Conservation (phyloP, 1,284 basidiomycete species). For the Kalmanozyma brasiliensis region DNA sequence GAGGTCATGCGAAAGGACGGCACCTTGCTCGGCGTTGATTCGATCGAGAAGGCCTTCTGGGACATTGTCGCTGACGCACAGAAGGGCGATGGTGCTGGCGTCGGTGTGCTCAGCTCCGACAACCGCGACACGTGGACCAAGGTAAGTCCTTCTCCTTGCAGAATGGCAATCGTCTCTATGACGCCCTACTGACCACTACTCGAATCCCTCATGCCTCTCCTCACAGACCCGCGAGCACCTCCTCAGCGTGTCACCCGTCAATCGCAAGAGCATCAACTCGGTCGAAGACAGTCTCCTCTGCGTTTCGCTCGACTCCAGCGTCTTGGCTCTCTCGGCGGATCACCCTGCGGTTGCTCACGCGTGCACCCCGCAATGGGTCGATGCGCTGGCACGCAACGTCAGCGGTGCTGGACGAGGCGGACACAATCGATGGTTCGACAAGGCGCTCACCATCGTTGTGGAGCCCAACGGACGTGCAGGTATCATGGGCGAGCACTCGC, state of each 20-base stretch:
- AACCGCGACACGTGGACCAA: slow-evolving; percentile 84
- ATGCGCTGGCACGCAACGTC: slow-evolving; percentile 82
- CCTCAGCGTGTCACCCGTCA: slow-evolving; percentile 76
- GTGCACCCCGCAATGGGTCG: slow-evolving; percentile 76
- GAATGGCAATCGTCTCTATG: neutral
- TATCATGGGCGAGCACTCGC: slow-evolving; percentile 90
- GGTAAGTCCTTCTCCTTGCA: slow-evolving; percentile 70
- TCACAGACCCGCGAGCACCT: slow-evolving; percentile 79
- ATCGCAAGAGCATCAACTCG: slow-evolving; percentile 74
- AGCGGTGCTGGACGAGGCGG: slow-evolving; percentile 77
- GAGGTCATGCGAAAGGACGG: slow-evolving; percentile 71
- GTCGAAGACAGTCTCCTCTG: slow-evolving; percentile 82
- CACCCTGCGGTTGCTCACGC: slow-evolving; percentile 66
- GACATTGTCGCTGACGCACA: slow-evolving; percentile 79
- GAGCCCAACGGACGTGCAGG: slow-evolving; percentile 87
- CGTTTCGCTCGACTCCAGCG: slow-evolving; percentile 73
- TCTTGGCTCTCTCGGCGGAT: slow-evolving; percentile 67
- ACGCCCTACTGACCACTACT: neutral
- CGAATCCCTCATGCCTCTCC: too few species aligned
- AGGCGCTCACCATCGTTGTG: slow-evolving; percentile 82
- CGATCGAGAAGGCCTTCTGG: slow-evolving; percentile 77
- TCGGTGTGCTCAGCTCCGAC: slow-evolving; percentile 83
- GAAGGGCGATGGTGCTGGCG: slow-evolving; percentile 70
- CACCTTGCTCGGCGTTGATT: slow-evolving; percentile 70
- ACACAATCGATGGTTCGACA: slow-evolving; percentile 92